Base-by-base conservation (phyloP, 257 asterid species). In the Scutellaria barbata region DNA sequence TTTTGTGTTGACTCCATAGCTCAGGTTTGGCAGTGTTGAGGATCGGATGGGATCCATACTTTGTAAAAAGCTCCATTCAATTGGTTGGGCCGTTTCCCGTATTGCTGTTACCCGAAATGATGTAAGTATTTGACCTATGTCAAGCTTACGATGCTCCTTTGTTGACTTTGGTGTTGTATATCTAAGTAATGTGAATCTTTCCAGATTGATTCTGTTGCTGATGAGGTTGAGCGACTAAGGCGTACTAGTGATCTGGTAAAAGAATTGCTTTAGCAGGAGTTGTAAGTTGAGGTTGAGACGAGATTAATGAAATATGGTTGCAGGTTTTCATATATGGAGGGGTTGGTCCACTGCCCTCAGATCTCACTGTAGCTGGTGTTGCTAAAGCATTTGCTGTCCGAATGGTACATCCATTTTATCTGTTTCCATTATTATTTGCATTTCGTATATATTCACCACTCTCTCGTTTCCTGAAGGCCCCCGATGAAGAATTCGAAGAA, bases 301-400 rank as follows among this genome's bases (percentile, higher is more conserved):
- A 30, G 4, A 30, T 30, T 30, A 30, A 30, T 30, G 35, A 30
- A 30, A 30, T 30, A 30, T 30, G 35, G 35, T 51, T 72, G 63
- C 86, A 90, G 96, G 95, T 94, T 76, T 87, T 91, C 81, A 81
- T 94, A 69, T 86, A 80, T 69, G 97, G 99, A 73, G 98, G 96
- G 43, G 83, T 94, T 42, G 99, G 99, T 63, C 93, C 96, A 37
- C 81, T 91, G 78, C 96, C 81, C 59, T 95, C 99, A 22, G 99
- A 95, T 81, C 90, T 88, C 69, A 84, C 97, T 65, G 77, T 89
- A 68, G 95, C 98, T 61, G 98, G 99, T 63, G 89, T 92, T 63
- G 98, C 98, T 62, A 95, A 95, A 84, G 97, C 99, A 71, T 95
- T 89, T 82, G 96, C 96, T 77, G 98, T 92, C 55, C 95, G 98